These are phyloP conservation scores for Phytophthora syringae DNA, from an alignment of 352 stramenopile species.

Conservation along the genomic window DNA sequence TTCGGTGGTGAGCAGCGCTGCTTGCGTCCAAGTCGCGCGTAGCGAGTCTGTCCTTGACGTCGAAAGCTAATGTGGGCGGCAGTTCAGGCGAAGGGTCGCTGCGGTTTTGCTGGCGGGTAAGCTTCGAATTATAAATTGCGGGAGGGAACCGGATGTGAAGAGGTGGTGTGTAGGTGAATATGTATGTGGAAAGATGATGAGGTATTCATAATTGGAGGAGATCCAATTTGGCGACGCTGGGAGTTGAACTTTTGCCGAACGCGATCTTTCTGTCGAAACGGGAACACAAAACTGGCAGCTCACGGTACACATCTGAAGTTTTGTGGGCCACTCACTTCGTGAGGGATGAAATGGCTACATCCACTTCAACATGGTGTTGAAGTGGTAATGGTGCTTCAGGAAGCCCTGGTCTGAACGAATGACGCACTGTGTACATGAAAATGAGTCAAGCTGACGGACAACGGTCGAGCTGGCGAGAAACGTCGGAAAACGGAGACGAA, in stretches of 20 bases:
- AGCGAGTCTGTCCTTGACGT: background rate
- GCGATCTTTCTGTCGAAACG: constrained; percentile 25
- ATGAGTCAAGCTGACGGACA: constrained; percentile 4
- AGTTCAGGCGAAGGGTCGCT: constrained; percentile 34
- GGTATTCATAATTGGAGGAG: constrained; percentile 2
- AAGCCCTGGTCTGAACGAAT: too few relatives aligned
- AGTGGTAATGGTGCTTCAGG: background rate
- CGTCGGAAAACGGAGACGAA: background rate
- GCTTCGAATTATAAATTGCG: constrained; percentile 19
- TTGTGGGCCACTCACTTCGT: constrained; percentile 15
- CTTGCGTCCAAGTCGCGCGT: too few relatives aligned
- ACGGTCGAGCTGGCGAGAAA: constrained; percentile 1
- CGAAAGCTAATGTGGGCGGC: constrained; percentile 35
- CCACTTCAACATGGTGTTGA: constrained; percentile 8
- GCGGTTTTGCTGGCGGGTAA: background rate
- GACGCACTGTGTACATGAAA: too few relatives aligned
- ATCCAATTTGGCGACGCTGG: background rate
- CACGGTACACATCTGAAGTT: constrained; percentile 16
- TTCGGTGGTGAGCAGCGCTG: too few relatives aligned
- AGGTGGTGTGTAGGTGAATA: too few relatives aligned
- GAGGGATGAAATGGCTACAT: constrained; percentile 3
- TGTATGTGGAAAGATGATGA: too few relatives aligned
- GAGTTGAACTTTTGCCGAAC: background rate
- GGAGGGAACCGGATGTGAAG: background rate
- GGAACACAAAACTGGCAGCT: constrained; percentile 6